Conservation (phyloP, 345 rosid genomes). For the Eucalyptus cloeziana region DNA sequence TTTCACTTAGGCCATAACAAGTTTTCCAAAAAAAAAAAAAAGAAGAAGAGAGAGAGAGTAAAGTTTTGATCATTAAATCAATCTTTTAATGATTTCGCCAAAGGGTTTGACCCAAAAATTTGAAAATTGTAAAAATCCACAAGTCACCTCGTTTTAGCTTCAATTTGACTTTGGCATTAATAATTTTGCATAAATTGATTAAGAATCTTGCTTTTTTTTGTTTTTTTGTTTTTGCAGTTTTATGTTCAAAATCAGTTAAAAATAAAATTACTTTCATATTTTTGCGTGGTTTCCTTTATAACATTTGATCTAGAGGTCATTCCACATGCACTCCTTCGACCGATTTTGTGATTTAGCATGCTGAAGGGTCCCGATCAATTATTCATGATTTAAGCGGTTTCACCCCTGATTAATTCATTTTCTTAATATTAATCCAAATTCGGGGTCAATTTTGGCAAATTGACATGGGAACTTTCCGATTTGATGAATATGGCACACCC, state of each 20-base stretch:
- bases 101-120: background rate
- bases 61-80: background rate
- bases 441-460: background rate
- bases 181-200: too few relatives aligned
- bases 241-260: background rate
- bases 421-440: background rate
- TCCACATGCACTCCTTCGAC: background rate
- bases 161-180: too few relatives aligned
- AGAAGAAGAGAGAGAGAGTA: too few relatives aligned
- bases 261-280: too few relatives aligned
- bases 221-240: too few relatives aligned
- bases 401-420: too few relatives aligned
- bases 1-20: too few relatives aligned
- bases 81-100: background rate
- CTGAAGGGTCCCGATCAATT: background rate
- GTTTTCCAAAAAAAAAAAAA: too few relatives aligned
- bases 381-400: too few relatives aligned
- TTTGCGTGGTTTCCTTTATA: background rate
- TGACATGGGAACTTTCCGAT: background rate
- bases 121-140: background rate
- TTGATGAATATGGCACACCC: background rate
- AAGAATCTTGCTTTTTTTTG: rapidly evolving
- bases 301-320: background rate
- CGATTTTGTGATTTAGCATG: background rate
- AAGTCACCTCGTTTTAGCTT: background rate